Conservation (phyloP, 768 basidiomycete genomes). For the Daedaleopsis nitida region DNA sequence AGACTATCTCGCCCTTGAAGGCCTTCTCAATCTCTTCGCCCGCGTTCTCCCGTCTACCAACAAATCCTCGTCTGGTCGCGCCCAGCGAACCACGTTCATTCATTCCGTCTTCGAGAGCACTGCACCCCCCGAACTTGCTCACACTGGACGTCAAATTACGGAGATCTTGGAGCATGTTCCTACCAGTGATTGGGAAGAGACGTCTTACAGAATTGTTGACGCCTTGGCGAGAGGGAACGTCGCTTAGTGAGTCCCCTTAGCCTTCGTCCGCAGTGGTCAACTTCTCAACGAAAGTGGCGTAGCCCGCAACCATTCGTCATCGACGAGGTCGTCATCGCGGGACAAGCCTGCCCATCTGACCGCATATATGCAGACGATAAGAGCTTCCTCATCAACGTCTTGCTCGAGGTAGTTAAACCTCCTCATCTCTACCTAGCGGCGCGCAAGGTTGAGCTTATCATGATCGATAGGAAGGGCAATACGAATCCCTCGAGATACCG, state of each 20-base stretch:
- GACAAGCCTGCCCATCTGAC: constrained; percentile 40
- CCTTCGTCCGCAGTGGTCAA: neutral
- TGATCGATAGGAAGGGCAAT: constrained; percentile 41
- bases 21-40: constrained; percentile 57
- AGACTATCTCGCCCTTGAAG: constrained; percentile 63
- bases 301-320: constrained; percentile 66
- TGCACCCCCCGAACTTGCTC: constrained; percentile 37
- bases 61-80: constrained; percentile 34
- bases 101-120: constrained; percentile 46
- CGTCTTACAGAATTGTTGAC: constrained; percentile 48
- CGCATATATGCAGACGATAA: constrained; percentile 54
- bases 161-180: constrained; percentile 44
- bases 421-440: neutral
- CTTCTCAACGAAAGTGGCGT: neutral
- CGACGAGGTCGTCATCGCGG: constrained; percentile 41
- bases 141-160: constrained; percentile 41
- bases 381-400: constrained; percentile 53
- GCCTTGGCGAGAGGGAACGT: constrained; percentile 47
- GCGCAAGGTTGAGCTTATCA: constrained; percentile 21
- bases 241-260: constrained; percentile 44
- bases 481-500: constrained; percentile 53
- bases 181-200: constrained; percentile 54
- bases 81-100: constrained; percentile 48
- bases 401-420: constrained; percentile 25
- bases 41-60: constrained; percentile 52